These are phyloP conservation scores for Asterochloris sp. DNA, from an alignment of 139 green algal species.

Conservation along the genomic window DNA sequence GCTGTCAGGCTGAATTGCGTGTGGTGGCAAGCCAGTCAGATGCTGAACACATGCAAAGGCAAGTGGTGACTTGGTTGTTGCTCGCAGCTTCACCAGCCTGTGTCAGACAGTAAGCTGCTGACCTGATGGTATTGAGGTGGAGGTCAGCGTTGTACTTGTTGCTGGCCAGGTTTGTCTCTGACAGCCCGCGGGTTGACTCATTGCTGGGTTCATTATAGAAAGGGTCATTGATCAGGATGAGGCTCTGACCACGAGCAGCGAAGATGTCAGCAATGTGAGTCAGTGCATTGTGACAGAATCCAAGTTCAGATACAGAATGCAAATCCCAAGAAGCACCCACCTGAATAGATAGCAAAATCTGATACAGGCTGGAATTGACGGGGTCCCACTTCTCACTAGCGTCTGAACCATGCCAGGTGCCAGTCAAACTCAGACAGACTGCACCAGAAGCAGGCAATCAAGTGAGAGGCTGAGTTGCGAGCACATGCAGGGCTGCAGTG, in stretches of 20 bases:
- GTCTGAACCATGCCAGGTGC: conserved; percentile 70
- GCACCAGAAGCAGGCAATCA: background rate
- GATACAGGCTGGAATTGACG: conserved; percentile 55
- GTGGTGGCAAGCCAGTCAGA: background rate
- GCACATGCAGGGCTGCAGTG: background rate
- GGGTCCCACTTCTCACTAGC: conserved; percentile 76
- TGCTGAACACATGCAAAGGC: background rate
- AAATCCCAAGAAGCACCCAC: conserved; percentile 58
- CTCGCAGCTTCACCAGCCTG: conserved; percentile 49
- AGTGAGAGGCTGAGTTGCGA: background rate
- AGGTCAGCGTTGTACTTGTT: conserved; percentile 19
- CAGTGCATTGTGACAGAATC: too few relatives aligned
- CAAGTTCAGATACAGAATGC: conserved; percentile 64
- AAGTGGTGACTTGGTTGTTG: conserved; percentile 1
- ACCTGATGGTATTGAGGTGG: conserved; percentile 14
- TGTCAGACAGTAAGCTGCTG: conserved; percentile 44
- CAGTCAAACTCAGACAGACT: conserved; percentile 81
- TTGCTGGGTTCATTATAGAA: conserved; percentile 39
- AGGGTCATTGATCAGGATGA: conserved; percentile 46
- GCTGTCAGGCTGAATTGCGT: background rate
- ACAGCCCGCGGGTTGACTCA: background rate
- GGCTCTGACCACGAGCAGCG: conserved; percentile 10
- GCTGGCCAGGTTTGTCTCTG: background rate
- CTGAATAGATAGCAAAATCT: conserved; percentile 77
- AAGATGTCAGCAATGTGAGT: too few relatives aligned